phyloP scores from a whole-genome alignment of 768 basidiomycete species.

The Chlorophyllum brunneum region DNA sequence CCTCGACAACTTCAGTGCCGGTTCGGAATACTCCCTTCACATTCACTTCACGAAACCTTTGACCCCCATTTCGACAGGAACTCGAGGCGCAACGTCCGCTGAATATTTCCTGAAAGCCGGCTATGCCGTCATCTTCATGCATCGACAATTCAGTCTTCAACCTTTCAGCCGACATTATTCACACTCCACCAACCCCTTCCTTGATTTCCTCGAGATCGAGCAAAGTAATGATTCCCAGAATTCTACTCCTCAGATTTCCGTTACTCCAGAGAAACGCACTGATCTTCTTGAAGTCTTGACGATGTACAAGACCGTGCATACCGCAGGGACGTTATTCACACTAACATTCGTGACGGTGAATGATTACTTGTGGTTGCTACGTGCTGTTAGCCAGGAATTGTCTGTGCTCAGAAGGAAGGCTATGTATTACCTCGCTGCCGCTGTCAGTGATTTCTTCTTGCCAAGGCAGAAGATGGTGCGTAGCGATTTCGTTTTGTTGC shows the following conservation, averaged over 20 bases:
- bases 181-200: constrained; percentile 96
- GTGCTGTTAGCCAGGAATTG: constrained; percentile 79
- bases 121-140: constrained; percentile 99
- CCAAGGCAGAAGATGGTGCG: constrained; percentile 86
- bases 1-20: constrained; percentile 97
- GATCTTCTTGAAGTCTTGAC: constrained; percentile 71
- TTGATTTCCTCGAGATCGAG: constrained; percentile 86
- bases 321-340: constrained; percentile 71
- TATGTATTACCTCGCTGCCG: constrained; percentile 96
- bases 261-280: constrained; percentile 59
- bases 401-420: constrained; percentile 62
- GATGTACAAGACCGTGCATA: constrained; percentile 78
- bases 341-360: constrained; percentile 92
- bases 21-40: constrained; percentile 37
- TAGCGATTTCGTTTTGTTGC: constrained; percentile 10
- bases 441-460: constrained; percentile 97
- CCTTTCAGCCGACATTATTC: constrained; percentile 98
- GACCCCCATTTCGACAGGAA: constrained; percentile 50
- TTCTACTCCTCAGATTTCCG: constrained; percentile 50
- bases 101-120: constrained; percentile 94
- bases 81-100: constrained; percentile 94
- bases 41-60: background rate
- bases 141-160: constrained; percentile 94
- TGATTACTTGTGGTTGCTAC: constrained; percentile 92
- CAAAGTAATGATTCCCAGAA: constrained; percentile 18